Base-by-base conservation (phyloP, 2,329 filamentous ascomycete species). In the Stagonosporopsis tanaceti region DNA sequence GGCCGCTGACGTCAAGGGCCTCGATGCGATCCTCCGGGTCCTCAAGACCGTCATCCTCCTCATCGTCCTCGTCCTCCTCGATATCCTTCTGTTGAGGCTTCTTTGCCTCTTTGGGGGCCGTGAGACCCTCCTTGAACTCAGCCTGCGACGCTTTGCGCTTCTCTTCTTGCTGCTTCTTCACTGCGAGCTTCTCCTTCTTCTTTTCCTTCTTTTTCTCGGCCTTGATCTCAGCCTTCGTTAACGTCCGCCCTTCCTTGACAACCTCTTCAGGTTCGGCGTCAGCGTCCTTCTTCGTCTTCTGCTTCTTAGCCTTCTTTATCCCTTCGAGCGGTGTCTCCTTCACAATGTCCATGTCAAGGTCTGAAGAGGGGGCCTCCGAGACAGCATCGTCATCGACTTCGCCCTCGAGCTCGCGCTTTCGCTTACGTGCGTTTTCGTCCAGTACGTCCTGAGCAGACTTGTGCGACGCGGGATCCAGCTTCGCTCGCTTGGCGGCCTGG, bases 401-500 rank as follows among this genome's bases (percentile, higher is more conserved):
- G 62, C 89, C 86, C 51, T 87, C 85, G 27, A 90, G 82, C 79
- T 96, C 79, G 27, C 80, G 76, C 70, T 82, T 96, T 58, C 92
- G 86, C 81, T 96, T 96, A 69, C 79, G 80, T 50, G 85, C 85
- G 53, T 91, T 92, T 65, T 96, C 93, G 66, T 96, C 92, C 87
- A 96, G 89, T 60, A 97, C 87, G 76, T 98, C 93, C 76, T 96
- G 94, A 60, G 93, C 94, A 64, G 88, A 95, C 81, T 96, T 95
- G 64, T 89, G 88, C 71, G 92, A 93, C 65, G 94, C 92, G 25
- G 95, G 93, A 70, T 98, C 92, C 38, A 98, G 85, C 80, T 97
- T 98, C 59, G 90, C 92, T 73, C 89, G 86, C 79, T 93, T 93
- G 38, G 73, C 73, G n/a, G 73, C 70, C 57, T 68, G 67, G 51